These are phyloP conservation scores for Thymus mandschuricus DNA, from an alignment of 257 asterid species.

Conservation along the genomic window DNA sequence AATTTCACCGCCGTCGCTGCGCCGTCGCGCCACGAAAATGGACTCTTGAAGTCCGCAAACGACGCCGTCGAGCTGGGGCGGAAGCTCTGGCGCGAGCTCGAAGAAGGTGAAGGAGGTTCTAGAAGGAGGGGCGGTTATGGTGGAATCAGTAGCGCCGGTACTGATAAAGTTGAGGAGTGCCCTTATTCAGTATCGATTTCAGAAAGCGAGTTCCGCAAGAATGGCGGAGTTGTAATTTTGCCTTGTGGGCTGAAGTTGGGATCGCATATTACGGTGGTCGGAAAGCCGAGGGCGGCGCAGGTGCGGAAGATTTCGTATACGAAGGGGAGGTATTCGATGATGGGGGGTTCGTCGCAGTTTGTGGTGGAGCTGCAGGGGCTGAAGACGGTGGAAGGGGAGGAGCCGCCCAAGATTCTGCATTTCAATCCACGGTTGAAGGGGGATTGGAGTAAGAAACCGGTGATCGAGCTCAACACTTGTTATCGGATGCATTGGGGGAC, in stretches of 20 bases:
- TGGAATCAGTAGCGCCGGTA: not conserved
- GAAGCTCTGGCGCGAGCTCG: slow-evolving; percentile 69
- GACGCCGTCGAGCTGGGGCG: slow-evolving; percentile 71
- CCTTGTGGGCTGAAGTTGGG: slow-evolving; percentile 88
- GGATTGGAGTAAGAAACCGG: slow-evolving; percentile 88
- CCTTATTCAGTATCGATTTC: slow-evolving; percentile 55
- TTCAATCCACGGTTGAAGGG: slow-evolving; percentile 85
- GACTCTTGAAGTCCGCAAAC: slow-evolving; percentile 51
- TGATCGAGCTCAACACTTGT: slow-evolving; percentile 81
- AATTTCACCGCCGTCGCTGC: slow-evolving; percentile 42
- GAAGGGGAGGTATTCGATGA: slow-evolving; percentile 3
- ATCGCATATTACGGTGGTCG: slow-evolving; percentile 78
- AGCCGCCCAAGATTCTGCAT: slow-evolving; percentile 83
- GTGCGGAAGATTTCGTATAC: slow-evolving; percentile 55
- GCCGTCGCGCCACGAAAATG: slow-evolving; percentile 36
- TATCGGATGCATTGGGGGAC: slow-evolving; percentile 94
- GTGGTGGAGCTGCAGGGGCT: slow-evolving; percentile 85
- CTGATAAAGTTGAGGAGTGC: slow-evolving; percentile 42
- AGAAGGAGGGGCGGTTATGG: not conserved
- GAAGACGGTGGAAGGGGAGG: slow-evolving; percentile 85
- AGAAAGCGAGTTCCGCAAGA: slow-evolving; percentile 47
- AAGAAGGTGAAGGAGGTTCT: slow-evolving; percentile 28
- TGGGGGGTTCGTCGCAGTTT: slow-evolving; percentile 67
- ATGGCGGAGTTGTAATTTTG: slow-evolving; percentile 54
- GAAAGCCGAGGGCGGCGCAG: slow-evolving; percentile 64